Conservation (phyloP, 2,329 filamentous ascomycete genomes). For the Ascochyta koolunga region DNA sequence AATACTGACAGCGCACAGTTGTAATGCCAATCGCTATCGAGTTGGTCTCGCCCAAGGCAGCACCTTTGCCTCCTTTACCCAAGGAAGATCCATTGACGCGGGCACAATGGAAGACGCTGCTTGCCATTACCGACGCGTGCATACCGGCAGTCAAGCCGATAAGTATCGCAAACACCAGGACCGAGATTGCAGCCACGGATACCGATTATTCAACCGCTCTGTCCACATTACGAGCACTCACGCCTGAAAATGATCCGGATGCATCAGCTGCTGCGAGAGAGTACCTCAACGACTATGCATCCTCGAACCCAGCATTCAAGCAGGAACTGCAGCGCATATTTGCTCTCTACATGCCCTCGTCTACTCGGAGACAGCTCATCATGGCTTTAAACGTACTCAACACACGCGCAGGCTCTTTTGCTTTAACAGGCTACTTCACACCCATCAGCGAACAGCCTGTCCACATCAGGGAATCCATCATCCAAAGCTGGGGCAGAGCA, state of each 20-base stretch:
- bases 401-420: slow-evolving; percentile 65
- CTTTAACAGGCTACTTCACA: slow-evolving; percentile 71
- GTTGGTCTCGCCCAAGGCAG: slow-evolving; percentile 43
- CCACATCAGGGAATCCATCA: slow-evolving; percentile 64
- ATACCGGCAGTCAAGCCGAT: slow-evolving; percentile 63
- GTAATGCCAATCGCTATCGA: slow-evolving; percentile 30
- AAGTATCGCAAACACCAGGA: slow-evolving; percentile 41
- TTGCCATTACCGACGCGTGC: slow-evolving; percentile 63
- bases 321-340: slow-evolving; percentile 58
- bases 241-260: slow-evolving; percentile 34
- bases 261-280: slow-evolving; percentile 55
- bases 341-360: slow-evolving; percentile 55
- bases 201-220: slow-evolving; percentile 58
- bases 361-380: slow-evolving; percentile 56
- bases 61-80: slow-evolving; percentile 56
- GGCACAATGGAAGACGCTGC: slow-evolving; percentile 64
- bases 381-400: slow-evolving; percentile 61
- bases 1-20: neutral
- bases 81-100: slow-evolving; percentile 57
- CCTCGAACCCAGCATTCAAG: slow-evolving; percentile 61
- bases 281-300: slow-evolving; percentile 61
- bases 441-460: slow-evolving; percentile 68
- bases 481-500: slow-evolving; percentile 67
- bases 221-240: slow-evolving; percentile 33
- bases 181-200: slow-evolving; percentile 57